These are phyloP conservation scores for Parascedosporium putredinis DNA, from an alignment of 2,329 filamentous ascomycete genomes.

Conservation along the genomic window DNA sequence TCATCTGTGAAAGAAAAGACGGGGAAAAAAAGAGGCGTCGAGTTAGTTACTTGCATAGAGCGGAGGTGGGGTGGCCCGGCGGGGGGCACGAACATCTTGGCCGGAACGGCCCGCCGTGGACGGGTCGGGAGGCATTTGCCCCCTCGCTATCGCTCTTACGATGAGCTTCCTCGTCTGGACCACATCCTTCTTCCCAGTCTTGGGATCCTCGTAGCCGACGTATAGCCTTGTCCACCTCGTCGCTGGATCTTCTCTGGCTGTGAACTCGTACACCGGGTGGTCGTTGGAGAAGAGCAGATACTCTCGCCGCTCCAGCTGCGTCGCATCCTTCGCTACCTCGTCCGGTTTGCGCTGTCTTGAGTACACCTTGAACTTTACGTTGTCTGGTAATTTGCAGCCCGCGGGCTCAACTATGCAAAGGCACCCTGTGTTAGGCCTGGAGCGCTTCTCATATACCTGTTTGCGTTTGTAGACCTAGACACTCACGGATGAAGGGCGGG, in stretches of 20 bases:
- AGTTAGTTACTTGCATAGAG: too few species aligned
- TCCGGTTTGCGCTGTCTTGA: not conserved
- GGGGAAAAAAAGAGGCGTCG: not conserved
- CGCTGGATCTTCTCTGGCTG: constrained; percentile 29
- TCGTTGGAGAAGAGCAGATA: constrained; percentile 46
- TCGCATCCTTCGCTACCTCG: constrained; percentile 1
- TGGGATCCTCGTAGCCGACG: constrained; percentile 52
- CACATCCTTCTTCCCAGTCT: constrained; percentile 47
- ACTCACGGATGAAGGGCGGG: constrained; percentile 8
- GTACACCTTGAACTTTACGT: constrained; percentile 5
- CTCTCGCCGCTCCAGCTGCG: constrained; percentile 20
- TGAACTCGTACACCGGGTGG: constrained; percentile 50
- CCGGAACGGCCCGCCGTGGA: not conserved
- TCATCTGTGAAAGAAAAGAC: constrained; percentile 27
- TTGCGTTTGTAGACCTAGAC: not conserved
- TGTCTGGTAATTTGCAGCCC: constrained; percentile 7
- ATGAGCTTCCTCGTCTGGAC: constrained; percentile 55
- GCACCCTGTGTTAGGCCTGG: not conserved
- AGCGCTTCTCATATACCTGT: not conserved
- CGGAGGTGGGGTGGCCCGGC: not conserved
- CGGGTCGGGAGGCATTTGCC: constrained; percentile 33
- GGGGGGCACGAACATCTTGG: not conserved
- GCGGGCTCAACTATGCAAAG: constrained; percentile 7
- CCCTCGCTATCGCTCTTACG: constrained; percentile 45
- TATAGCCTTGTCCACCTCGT: constrained; percentile 45